Base-by-base conservation (phyloP, 345 rosid species). In the Kernera saxatilis region DNA sequence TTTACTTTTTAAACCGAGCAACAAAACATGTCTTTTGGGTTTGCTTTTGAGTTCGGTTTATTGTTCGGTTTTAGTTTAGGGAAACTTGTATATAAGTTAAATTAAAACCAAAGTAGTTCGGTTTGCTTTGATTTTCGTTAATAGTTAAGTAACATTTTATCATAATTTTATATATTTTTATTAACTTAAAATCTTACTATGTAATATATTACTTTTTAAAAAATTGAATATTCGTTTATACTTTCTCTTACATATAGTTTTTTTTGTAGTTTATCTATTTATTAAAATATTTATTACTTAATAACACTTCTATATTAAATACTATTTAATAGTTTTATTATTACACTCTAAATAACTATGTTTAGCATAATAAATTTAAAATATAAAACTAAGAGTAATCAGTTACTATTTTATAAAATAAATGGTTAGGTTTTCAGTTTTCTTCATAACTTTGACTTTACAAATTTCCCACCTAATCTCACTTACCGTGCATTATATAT, bases 391-490 rank as follows among this genome's bases (percentile, higher is more conserved):
- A n/a, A 40, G 19, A 53, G 10, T 32, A 5, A 14, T 22, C 6
- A 36, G 6, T 22, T 59, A 22, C 6, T 65, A 13, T 5, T 46
- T 25, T 21, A 14, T 23, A 2, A 50, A 32, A 60, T 40, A 56
- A 57, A 21, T 22, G 63, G 64, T 63, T 63, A 53, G 76, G 70
- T 71, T 72, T 69, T 52, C 44, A 39, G 19, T 61, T 61, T 58
- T 71, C 62, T 41, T 22, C 22, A n/a, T 43, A 43, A 53, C 48
- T 43, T 62, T 63, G 70, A 72, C 70, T 43, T 63, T 23, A 2
- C 8, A 32, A 41, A 43, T 5, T 43, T 64, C 32, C 64, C 40
- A 72, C 49, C 64, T 53, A 72, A 64, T 52, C 55, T 25, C 49
- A 64, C 70, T 64, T 44, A 64, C 64, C 57, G 17, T 54, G 49